Conservation (phyloP, 2,329 filamentous ascomycete species). For the Cucurbitaria berberidis region DNA sequence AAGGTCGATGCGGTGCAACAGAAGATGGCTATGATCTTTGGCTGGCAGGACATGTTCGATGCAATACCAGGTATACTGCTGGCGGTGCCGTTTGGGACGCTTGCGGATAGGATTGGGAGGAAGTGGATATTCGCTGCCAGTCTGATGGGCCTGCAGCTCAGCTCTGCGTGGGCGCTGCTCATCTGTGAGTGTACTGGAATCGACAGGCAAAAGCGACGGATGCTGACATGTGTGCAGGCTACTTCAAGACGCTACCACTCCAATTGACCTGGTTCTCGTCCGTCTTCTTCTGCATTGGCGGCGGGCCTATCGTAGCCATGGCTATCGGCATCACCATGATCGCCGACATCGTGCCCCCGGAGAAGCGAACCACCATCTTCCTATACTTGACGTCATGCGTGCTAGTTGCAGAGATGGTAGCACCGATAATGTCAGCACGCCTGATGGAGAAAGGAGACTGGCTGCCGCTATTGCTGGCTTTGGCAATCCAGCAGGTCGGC, state of each 20-base stretch:
- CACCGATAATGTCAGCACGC: conserved; percentile 39
- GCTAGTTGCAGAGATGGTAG: conserved; percentile 44
- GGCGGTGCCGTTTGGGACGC: conserved; percentile 57
- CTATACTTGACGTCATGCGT: conserved; percentile 37
- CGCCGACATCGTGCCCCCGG: conserved; percentile 57
- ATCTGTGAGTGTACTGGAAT: conserved; percentile 33
- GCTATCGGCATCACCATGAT: conserved; percentile 59
- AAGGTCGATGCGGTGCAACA: conserved; percentile 58
- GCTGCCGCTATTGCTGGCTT: conserved; percentile 40
- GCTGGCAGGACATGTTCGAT: conserved; percentile 58
- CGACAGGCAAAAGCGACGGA: not conserved
- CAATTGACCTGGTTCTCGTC: conserved; percentile 57
- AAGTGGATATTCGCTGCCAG: conserved; percentile 54
- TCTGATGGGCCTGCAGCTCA: conserved; percentile 51
- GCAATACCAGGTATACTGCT: conserved; percentile 52
- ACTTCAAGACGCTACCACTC: conserved; percentile 50
- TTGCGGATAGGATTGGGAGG: conserved; percentile 57
- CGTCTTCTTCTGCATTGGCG: conserved; percentile 54
- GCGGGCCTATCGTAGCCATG: conserved; percentile 55
- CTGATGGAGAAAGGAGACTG: conserved; percentile 45
- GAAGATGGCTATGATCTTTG: conserved; percentile 58
- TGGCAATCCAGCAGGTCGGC: conserved; percentile 37
- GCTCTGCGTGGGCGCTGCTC: conserved; percentile 39
- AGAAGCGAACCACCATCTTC: conserved; percentile 48
- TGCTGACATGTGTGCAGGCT: conserved; percentile 29